A percentile compares a stretch with the other conserved stretches of the same genome.
phyloP scores from a whole-genome alignment of 106 monocot species.

The Triglochin maritima region DNA sequence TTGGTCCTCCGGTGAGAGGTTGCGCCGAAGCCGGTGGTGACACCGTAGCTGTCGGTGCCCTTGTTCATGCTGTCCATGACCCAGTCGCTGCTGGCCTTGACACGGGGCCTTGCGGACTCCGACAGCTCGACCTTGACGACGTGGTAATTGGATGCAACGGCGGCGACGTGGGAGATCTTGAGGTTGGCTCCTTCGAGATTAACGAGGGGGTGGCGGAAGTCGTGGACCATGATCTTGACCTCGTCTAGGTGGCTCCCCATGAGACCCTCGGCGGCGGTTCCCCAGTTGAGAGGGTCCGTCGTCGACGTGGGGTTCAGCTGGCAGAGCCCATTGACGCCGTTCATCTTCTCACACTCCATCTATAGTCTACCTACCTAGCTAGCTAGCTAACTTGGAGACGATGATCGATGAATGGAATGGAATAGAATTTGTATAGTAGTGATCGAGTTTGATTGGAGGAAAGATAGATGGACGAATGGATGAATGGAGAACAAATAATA shows the following conservation, averaged over 20 bases:
- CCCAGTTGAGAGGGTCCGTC: constrained; percentile 31
- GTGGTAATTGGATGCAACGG: constrained; percentile 1
- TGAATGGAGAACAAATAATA: no score
- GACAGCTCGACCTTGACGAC: constrained; percentile 15
- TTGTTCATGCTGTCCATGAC: constrained; percentile 40
- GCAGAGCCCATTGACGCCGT: constrained; percentile 1
- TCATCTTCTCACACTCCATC: background rate
- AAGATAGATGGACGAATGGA: no score
- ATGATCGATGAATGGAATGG: no score
- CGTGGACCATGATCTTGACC: constrained; percentile 32
- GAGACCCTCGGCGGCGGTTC: constrained; percentile 17
- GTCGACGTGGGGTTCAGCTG: background rate
- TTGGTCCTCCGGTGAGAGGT: constrained; percentile 69
- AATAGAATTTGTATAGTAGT: no score
- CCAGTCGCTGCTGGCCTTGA: constrained; percentile 40
- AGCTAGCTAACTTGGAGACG: no score
- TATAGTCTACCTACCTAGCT: no score
- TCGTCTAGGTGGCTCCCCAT: constrained; percentile 30
- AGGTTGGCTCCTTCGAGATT: constrained; percentile 33
- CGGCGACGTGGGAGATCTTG: constrained; percentile 27
- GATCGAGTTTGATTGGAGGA: no score
- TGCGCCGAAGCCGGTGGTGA: constrained; percentile 67
- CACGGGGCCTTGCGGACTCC: constrained; percentile 20
- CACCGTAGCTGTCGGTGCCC: constrained; percentile 60
- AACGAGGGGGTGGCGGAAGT: constrained; percentile 13